Percentiles rank a stretch among this genome's conserved stretches.
Evolutionary conservation across 225 moss, liverwort and hornwort genomes (phyloP).

Genomic region (Sphagnum contortum): DNA sequence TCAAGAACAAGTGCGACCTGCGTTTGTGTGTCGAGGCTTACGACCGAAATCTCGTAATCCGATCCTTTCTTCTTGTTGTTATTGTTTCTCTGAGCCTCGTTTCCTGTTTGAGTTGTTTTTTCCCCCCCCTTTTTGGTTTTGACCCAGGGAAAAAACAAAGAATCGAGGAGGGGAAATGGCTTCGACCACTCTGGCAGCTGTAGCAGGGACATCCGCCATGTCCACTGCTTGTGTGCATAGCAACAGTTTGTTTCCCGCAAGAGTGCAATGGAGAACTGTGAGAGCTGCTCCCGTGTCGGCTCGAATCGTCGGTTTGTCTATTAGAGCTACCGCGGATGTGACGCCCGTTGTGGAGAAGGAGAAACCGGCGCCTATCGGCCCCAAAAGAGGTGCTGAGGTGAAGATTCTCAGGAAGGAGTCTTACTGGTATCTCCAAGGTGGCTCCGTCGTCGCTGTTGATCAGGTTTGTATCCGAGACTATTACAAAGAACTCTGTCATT

Average conservation of each 20-base stretch:
- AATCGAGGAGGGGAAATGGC: no score
- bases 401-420: conserved; percentile 76
- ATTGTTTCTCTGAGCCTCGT: no score
- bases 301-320: conserved; percentile 10
- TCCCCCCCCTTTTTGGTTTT: no score
- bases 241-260: conserved; percentile 24
- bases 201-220: background rate
- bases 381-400: conserved; percentile 40
- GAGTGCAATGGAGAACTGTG: conserved; percentile 35
- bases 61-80: no score
- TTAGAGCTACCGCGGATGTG: conserved; percentile 21
- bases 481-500: no score
- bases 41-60: no score
- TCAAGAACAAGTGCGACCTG: no score
- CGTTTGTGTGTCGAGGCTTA: no score
- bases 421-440: conserved; percentile 74
- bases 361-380: conserved; percentile 13
- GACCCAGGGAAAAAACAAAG: no score
- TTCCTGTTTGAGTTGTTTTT: no score
- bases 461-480: conserved; percentile 24
- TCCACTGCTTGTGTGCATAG: conserved; percentile 2
- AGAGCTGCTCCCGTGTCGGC: background rate
- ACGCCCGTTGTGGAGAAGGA: conserved; percentile 6
- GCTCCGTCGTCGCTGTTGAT: conserved; percentile 73
- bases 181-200: background rate